Evolutionary conservation across 164 flowering plant genomes (phyloP).

Genomic region (Hamamelis virginiana): DNA sequence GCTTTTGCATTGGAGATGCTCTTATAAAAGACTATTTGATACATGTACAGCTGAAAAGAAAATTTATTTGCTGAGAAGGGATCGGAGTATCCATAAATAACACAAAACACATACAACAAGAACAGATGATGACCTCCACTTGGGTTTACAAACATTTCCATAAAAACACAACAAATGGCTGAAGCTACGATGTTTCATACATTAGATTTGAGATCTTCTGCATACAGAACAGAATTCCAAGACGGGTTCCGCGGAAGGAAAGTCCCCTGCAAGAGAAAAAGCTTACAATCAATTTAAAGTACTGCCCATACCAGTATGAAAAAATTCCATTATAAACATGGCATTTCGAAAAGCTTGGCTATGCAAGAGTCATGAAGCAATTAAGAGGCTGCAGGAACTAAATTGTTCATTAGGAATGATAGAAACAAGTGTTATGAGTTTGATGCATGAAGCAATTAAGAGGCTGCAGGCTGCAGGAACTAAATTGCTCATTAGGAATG

Average conservation of each 20-base stretch:
- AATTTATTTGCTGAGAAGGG: too few species aligned
- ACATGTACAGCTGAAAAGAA: too few species aligned
- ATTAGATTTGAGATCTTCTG: conserved; percentile 41
- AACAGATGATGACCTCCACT: not conserved
- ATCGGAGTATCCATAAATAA: not conserved
- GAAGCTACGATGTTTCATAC: conserved; percentile 33
- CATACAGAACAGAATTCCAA: conserved; percentile 53
- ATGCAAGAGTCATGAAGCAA: not conserved
- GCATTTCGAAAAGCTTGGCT: not conserved
- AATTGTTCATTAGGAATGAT: not conserved
- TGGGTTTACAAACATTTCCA: not conserved
- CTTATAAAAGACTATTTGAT: too few species aligned
- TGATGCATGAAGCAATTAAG: not conserved
- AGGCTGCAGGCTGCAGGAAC: not conserved
- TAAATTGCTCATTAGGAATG: not conserved
- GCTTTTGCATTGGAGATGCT: too few species aligned
- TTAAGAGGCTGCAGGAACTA: not conserved
- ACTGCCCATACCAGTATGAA: too few species aligned
- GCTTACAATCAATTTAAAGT: not conserved
- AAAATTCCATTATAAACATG: not conserved
- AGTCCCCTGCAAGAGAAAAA: conserved; percentile 53
- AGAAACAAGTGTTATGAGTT: too few species aligned
- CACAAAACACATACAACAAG: not conserved
- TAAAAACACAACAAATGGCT: too few species aligned
- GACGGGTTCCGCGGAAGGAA: conserved; percentile 71